Evolutionary conservation across 1,284 basidiomycete genomes (phyloP).

Genomic region (Cutaneotrichosporon sp.): DNA sequence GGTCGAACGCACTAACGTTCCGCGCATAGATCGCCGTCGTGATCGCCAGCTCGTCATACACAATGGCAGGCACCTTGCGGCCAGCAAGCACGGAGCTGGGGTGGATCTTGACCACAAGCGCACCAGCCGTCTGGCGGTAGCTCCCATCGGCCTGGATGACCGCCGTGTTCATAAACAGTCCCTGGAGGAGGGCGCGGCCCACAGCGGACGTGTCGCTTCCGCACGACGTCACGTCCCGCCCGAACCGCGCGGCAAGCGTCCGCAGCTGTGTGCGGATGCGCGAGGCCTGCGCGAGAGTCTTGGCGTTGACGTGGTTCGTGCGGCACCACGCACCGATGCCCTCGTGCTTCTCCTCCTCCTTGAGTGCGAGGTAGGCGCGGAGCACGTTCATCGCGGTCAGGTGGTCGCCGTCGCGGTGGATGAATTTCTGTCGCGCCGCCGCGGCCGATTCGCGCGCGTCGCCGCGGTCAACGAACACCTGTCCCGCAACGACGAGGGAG

Average conservation of each 20-base stretch:
- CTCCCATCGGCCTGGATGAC: conserved; percentile 72
- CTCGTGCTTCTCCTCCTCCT: conserved; percentile 50
- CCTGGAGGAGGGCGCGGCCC: conserved; percentile 63
- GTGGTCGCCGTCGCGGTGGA: conserved; percentile 81
- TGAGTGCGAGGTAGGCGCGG: conserved; percentile 60
- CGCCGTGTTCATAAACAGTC: conserved; percentile 75
- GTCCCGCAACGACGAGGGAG: conserved; percentile 65
- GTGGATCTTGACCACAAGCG: conserved; percentile 75
- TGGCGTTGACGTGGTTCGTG: conserved; percentile 76
- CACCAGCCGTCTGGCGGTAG: conserved; percentile 77
- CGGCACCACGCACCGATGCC: conserved; percentile 71
- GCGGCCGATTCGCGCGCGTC: conserved; percentile 66
- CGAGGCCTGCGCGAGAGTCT: conserved; percentile 74
- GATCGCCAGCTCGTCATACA: conserved; percentile 85
- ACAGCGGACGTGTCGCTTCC: conserved; percentile 61
- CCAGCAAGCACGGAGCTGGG: conserved; percentile 73
- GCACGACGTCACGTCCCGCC: conserved; percentile 60
- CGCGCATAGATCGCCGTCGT: conserved; percentile 82
- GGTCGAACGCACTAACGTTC: conserved; percentile 72
- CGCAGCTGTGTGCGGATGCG: conserved; percentile 77
- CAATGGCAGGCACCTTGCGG: conserved; percentile 73
- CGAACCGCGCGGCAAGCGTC: conserved; percentile 59
- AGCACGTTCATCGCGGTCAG: conserved; percentile 80
- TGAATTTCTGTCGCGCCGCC: conserved; percentile 69
- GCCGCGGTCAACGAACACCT: conserved; percentile 57